Conservation (phyloP, 495 filamentous ascomycete genomes). For the Aspergillus olivimuriae region DNA sequence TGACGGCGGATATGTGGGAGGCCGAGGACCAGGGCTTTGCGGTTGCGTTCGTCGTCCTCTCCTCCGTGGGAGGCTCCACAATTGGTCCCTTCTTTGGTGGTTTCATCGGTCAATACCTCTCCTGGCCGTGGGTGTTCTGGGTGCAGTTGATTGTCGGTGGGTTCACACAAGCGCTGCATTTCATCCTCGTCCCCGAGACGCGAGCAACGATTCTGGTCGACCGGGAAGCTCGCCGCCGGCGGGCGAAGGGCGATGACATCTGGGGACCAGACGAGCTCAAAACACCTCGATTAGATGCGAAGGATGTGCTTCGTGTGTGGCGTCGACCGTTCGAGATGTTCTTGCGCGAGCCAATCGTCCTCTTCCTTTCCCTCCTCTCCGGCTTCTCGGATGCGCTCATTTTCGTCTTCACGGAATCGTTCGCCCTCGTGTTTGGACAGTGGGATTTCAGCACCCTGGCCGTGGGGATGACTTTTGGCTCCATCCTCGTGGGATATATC, state of each 20-base stretch:
- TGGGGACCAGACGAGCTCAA: conserved; percentile 60
- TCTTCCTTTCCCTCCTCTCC: conserved; percentile 62
- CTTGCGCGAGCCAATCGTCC: conserved; percentile 67
- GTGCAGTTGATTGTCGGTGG: conserved; percentile 72
- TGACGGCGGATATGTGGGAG: conserved; percentile 78
- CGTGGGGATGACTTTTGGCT: conserved; percentile 56
- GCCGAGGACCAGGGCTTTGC: conserved; percentile 60
- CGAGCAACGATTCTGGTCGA: conserved; percentile 62
- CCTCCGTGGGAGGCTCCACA: conserved; percentile 67
- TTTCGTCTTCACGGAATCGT: conserved; percentile 70
- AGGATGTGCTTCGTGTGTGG: conserved; percentile 57
- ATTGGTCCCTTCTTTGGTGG: conserved; percentile 77
- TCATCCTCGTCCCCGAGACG: conserved; percentile 64
- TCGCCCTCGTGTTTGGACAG: conserved; percentile 56
- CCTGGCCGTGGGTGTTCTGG: conserved; percentile 76
- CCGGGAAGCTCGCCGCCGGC: conserved; percentile 56
- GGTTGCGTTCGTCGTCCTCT: conserved; percentile 69
- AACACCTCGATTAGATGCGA: conserved; percentile 41
- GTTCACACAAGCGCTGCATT: conserved; percentile 56
- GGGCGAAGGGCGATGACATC: conserved; percentile 51
- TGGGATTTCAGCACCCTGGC: conserved; percentile 53
- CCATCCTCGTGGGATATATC: conserved; percentile 59
- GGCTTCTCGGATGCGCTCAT: conserved; percentile 78
- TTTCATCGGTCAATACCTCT: conserved; percentile 57
- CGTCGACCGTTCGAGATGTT: conserved; percentile 73